Percentiles rank a stretch among this genome's conserved stretches.
phyloP scores from a whole-genome alignment of 208 protist genomes.

The Leishmania tropica region DNA sequence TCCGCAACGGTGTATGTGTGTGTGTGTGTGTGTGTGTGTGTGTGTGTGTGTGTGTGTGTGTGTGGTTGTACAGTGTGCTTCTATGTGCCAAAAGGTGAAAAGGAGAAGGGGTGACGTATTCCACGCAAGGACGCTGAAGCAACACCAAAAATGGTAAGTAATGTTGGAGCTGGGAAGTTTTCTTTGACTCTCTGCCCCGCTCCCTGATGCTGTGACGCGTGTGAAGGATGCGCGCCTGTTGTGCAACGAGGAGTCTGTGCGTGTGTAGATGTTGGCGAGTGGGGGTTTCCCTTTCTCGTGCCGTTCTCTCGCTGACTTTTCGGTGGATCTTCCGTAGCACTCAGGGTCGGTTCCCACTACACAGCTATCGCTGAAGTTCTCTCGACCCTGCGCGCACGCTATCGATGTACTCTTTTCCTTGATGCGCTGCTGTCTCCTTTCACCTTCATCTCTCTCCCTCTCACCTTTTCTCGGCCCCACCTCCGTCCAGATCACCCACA shows the following conservation, averaged over 20 bases:
- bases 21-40: no score
- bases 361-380: neutral
- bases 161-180: neutral
- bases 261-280: neutral
- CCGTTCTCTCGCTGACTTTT: neutral
- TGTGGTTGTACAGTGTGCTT: neutral
- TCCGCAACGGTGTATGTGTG: no score
- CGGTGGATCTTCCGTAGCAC: neutral
- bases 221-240: neutral
- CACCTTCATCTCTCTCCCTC: neutral
- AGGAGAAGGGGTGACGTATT: neutral
- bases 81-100: neutral
- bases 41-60: no score
- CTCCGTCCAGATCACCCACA: neutral
- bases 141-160: neutral
- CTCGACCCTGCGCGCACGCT: neutral
- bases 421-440: neutral
- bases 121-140: neutral
- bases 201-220: neutral
- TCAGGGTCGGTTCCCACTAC: neutral
- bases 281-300: neutral
- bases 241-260: neutral
- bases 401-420: neutral
- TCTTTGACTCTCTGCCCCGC: neutral
- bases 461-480: neutral